Percentiles rank a stretch among this genome's conserved stretches.
phyloP scores from a whole-genome alignment of 2,329 filamentous ascomycete species.

The Phoma herbarum region DNA sequence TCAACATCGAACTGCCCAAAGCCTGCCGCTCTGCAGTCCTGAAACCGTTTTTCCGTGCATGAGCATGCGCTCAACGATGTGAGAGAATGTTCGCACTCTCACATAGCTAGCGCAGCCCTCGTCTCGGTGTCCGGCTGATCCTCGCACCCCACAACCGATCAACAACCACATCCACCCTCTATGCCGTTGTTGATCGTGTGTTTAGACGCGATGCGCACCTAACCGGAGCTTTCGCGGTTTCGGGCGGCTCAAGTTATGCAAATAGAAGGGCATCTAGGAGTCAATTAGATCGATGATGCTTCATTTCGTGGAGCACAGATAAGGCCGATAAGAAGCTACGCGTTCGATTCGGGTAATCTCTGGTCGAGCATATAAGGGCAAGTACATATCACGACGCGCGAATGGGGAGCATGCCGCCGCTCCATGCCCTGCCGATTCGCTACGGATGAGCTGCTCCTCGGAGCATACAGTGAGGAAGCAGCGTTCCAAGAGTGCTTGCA shows the following conservation, averaged over 20 bases:
- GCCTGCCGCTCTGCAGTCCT: neutral
- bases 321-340: conserved; percentile 13
- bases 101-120: neutral
- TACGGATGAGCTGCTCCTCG: neutral
- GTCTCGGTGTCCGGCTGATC: neutral
- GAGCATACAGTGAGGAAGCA: neutral
- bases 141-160: neutral
- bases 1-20: too few relatives aligned
- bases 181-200: neutral
- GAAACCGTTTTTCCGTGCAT: neutral
- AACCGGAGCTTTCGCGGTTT: conserved; percentile 12
- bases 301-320: conserved; percentile 6
- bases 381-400: conserved; percentile 1
- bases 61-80: neutral
- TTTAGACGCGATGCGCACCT: conserved; percentile 6
- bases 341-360: conserved; percentile 12
- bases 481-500: neutral
- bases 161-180: neutral
- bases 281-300: conserved; percentile 5
- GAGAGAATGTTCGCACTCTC: neutral
- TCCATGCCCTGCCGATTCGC: conserved; percentile 1
- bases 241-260: conserved; percentile 1
- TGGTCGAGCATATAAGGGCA: neutral
- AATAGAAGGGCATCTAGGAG: neutral
- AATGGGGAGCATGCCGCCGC: neutral